Percentiles rank a stretch among this genome's conserved stretches.
Conservation (phyloP, 2,329 filamentous ascomycete species). For the Bipolaris gigantea region DNA sequence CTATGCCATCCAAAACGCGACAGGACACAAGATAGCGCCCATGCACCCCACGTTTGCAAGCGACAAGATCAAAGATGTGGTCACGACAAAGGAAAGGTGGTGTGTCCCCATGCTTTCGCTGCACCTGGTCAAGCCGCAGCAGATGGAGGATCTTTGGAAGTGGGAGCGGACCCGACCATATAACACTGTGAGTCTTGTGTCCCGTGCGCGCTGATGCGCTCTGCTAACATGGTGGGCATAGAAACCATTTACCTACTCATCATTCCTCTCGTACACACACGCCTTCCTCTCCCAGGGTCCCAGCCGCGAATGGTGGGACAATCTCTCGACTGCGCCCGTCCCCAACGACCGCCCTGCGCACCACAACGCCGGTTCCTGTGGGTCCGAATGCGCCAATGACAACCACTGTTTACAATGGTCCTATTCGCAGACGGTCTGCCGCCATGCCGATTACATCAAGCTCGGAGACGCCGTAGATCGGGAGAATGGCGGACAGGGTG, state of each 20-base stretch:
- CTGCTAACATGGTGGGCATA: constrained; percentile 16
- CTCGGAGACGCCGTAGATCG: constrained; percentile 39
- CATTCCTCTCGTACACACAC: constrained; percentile 44
- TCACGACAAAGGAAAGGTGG: constrained; percentile 47
- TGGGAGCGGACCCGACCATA: constrained; percentile 49
- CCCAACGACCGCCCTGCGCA: constrained; percentile 42
- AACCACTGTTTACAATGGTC: constrained; percentile 43
- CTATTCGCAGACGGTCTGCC: constrained; percentile 44
- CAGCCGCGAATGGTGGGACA: constrained; percentile 43
- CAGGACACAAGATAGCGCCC: constrained; percentile 41
- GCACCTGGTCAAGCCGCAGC: constrained; percentile 46
- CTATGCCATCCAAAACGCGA: constrained; percentile 43
- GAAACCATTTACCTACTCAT: constrained; percentile 45
- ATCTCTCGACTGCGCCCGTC: constrained; percentile 36
- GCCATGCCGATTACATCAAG: constrained; percentile 43
- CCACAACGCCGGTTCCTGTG: constrained; percentile 37
- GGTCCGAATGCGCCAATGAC: constrained; percentile 40
- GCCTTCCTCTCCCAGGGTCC: constrained; percentile 36
- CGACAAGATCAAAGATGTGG: constrained; percentile 54
- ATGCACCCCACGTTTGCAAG: constrained; percentile 45
- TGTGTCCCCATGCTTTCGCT: constrained; percentile 49
- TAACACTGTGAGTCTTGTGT: constrained; percentile 28
- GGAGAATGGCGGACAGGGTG: constrained; percentile 39
- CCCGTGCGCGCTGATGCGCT: not conserved
- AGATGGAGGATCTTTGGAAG: constrained; percentile 55